Percentiles rank a stretch among this genome's conserved stretches.
phyloP scores from a whole-genome alignment of 1,284 basidiomycete genomes.

The Naganishia liquefaciens region DNA sequence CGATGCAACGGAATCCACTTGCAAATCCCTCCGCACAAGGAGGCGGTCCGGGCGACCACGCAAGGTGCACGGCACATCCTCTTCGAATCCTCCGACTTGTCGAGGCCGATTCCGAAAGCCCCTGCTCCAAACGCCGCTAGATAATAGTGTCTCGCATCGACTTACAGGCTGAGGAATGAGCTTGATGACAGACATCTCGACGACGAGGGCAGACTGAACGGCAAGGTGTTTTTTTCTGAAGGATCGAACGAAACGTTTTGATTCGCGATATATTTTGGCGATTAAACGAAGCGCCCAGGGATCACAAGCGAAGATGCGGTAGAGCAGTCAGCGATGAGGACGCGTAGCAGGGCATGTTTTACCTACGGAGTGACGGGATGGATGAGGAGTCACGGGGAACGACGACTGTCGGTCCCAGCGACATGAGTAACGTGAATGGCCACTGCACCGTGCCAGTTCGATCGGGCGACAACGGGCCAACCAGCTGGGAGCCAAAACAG shows the following conservation, averaged over 20 bases:
- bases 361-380: background rate
- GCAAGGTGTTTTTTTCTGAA: background rate
- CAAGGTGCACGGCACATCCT: too few species aligned
- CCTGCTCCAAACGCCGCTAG: background rate
- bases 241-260: background rate
- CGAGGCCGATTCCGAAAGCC: background rate
- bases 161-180: slow-evolving; percentile 27
- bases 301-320: background rate
- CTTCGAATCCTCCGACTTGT: too few species aligned
- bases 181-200: slow-evolving; percentile 23
- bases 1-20: too few species aligned
- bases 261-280: background rate
- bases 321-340: background rate
- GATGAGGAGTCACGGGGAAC: background rate
- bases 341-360: background rate
- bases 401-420: background rate
- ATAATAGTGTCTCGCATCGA: background rate
- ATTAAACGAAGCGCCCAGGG: background rate
- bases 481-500: background rate
- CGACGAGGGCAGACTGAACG: background rate
- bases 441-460: background rate
- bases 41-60: too few species aligned
- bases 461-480: slow-evolving; percentile 10
- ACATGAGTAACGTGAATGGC: background rate
- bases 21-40: too few species aligned